These are phyloP conservation scores for Aphanomyces euteiches DNA, from an alignment of 352 stramenopile species.

Conservation along the genomic window DNA sequence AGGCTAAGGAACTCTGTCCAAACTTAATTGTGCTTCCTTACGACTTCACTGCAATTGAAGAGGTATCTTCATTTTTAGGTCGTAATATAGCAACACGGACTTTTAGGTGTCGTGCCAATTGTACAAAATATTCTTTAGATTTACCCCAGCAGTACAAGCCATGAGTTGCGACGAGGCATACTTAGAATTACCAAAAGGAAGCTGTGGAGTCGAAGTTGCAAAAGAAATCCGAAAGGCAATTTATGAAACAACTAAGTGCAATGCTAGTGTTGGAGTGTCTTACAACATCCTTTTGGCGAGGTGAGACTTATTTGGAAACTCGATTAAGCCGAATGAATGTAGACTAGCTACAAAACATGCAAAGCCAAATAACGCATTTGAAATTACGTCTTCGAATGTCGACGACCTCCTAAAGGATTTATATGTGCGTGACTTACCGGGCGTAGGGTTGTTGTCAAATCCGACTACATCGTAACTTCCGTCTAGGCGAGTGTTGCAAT, in stretches of 20 bases:
- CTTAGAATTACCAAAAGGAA: slow-evolving; percentile 75
- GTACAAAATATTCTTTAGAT: slow-evolving; percentile 87
- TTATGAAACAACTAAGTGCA: slow-evolving; percentile 78
- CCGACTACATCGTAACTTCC: not conserved
- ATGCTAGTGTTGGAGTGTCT: slow-evolving; percentile 90
- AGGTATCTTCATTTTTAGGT: slow-evolving; percentile 36
- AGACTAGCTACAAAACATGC: slow-evolving; percentile 91
- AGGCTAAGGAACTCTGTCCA: slow-evolving; percentile 87
- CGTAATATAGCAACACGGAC: not conserved
- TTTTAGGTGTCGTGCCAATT: slow-evolving; percentile 85
- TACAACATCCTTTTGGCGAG: slow-evolving; percentile 91
- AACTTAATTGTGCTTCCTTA: slow-evolving; percentile 92
- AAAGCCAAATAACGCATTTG: slow-evolving; percentile 88
- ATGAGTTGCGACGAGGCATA: slow-evolving; percentile 96
- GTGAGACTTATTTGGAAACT: slow-evolving; percentile 14
- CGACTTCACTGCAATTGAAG: slow-evolving; percentile 66
- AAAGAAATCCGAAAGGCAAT: slow-evolving; percentile 64
- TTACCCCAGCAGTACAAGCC: slow-evolving; percentile 87
- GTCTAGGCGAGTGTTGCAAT: slow-evolving; percentile 40
- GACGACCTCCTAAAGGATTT: slow-evolving; percentile 62
- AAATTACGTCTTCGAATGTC: slow-evolving; percentile 44
- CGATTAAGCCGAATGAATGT: not conserved
- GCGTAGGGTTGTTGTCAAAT: slow-evolving; percentile 46
- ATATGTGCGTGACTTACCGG: slow-evolving; percentile 69
- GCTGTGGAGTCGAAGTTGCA: slow-evolving; percentile 65